phyloP scores from a whole-genome alignment of 306 rosid species.

The Sicyos baderoa region DNA sequence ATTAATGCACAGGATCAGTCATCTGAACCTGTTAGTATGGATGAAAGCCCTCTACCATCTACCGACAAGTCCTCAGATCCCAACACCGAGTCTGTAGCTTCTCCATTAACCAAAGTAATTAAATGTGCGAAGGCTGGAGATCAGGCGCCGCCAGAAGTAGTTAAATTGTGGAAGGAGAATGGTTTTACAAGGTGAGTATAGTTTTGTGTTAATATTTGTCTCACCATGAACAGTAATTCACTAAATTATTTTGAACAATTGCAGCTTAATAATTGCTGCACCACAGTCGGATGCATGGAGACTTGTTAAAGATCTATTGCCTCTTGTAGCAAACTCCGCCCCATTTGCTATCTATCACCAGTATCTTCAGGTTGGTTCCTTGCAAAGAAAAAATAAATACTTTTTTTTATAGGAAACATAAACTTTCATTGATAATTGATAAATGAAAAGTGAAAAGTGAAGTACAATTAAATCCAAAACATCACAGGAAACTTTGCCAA shows the following conservation, averaged over 20 bases:
- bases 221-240: background rate
- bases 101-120: constrained; percentile 32
- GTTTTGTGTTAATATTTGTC: constrained; percentile 9
- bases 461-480: too few relatives aligned
- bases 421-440: too few relatives aligned
- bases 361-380: constrained; percentile 58
- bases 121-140: constrained; percentile 69
- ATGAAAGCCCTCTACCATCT: constrained; percentile 32
- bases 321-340: constrained; percentile 75
- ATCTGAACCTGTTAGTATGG: constrained; percentile 29
- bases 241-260: background rate
- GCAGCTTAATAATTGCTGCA: constrained; percentile 79
- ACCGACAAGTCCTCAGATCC: constrained; percentile 35
- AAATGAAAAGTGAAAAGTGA: too few relatives aligned
- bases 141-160: constrained; percentile 50
- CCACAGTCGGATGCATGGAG: constrained; percentile 74
- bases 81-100: constrained; percentile 25
- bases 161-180: constrained; percentile 71
- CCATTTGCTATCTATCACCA: constrained; percentile 96
- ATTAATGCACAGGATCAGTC: constrained; percentile 41
- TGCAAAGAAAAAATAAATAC: background rate
- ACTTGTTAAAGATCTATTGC: constrained; percentile 53
- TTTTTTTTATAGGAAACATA: too few relatives aligned
- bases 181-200: constrained; percentile 70
- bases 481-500: too few relatives aligned